Evolutionary conservation across 1,284 basidiomycete genomes (phyloP).

Genomic region (Neolentinus lepideus): DNA sequence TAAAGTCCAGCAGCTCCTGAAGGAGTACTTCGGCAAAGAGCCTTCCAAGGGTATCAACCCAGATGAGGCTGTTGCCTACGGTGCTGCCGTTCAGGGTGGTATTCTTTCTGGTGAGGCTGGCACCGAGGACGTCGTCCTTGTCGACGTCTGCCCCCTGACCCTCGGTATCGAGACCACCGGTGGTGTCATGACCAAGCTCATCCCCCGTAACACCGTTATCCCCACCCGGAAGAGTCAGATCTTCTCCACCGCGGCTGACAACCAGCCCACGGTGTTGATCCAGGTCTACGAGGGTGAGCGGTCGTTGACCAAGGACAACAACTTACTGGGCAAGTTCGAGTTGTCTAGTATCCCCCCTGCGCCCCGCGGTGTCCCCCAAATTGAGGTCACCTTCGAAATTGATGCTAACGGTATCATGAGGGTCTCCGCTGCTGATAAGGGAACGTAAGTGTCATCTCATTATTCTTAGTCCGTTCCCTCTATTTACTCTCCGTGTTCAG

Average conservation of each 20-base stretch:
- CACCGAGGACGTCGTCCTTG: constrained; percentile 82
- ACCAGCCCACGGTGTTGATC: constrained; percentile 89
- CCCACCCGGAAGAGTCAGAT: constrained; percentile 98
- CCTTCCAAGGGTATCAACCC: constrained; percentile 90
- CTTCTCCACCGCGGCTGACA: constrained; percentile 95
- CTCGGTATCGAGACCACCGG: constrained; percentile 98
- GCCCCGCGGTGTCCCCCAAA: constrained; percentile 92
- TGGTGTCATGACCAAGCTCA: constrained; percentile 97
- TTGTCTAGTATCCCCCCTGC: constrained; percentile 89
- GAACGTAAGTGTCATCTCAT: constrained; percentile 52
- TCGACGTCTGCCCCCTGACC: constrained; percentile 92
- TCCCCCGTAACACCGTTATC: constrained; percentile 94
- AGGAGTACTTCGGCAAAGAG: constrained; percentile 92
- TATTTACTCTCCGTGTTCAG: constrained; percentile 21
- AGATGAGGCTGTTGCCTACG: constrained; percentile 69
- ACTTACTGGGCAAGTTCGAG: constrained; percentile 95
- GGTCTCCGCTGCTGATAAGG: constrained; percentile 86
- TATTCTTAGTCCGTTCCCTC: background rate
- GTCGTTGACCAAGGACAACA: constrained; percentile 96
- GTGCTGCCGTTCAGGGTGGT: constrained; percentile 77
- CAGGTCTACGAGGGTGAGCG: constrained; percentile 95
- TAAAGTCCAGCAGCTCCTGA: constrained; percentile 95
- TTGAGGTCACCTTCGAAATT: constrained; percentile 93
- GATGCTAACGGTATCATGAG: constrained; percentile 92
- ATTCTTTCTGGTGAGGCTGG: constrained; percentile 87